A percentile compares a stretch with the other conserved stretches of the same genome.
phyloP scores from a whole-genome alignment of 768 basidiomycete genomes.

The Amanita fuliginea region DNA sequence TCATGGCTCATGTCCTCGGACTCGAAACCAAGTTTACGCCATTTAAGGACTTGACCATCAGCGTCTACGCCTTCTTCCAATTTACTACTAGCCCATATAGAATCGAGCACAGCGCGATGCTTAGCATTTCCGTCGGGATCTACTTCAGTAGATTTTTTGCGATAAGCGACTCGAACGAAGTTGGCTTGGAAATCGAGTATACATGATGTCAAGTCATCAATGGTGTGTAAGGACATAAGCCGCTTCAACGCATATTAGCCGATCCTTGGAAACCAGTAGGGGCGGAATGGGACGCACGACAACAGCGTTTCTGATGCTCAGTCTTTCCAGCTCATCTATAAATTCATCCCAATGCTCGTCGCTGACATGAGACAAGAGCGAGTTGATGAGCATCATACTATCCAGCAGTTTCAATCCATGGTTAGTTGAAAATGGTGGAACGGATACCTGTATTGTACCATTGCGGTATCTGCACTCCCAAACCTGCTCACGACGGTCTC shows the following conservation, averaged over 20 bases:
- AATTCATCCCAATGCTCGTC: constrained; percentile 75
- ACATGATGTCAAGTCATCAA: constrained; percentile 73
- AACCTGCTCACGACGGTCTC: constrained; percentile 77
- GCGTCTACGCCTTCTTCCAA: constrained; percentile 41
- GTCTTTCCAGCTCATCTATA: constrained; percentile 56
- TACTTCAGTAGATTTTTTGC: constrained; percentile 71
- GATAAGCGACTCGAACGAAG: constrained; percentile 66
- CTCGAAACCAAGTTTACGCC: constrained; percentile 71
- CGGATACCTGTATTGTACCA: constrained; percentile 68
- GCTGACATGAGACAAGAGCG: constrained; percentile 68
- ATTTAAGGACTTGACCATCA: constrained; percentile 44
- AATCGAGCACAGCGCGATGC: constrained; percentile 46
- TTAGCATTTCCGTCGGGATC: constrained; percentile 52
- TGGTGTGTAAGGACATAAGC: constrained; percentile 73
- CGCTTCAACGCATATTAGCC: constrained; percentile 31
- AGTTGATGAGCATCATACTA: constrained; percentile 88
- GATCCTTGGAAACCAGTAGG: background rate
- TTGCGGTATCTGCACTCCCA: constrained; percentile 74
- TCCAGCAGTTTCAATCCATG: constrained; percentile 6
- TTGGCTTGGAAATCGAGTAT: constrained; percentile 87
- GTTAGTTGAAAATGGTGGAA: background rate
- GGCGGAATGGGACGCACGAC: constrained; percentile 41
- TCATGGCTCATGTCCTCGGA: constrained; percentile 66
- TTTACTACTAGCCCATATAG: constrained; percentile 59
- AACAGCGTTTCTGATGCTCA: constrained; percentile 75